Conservation (phyloP, 2,329 filamentous ascomycete species). For the Pseudogymnoascus sp. region DNA sequence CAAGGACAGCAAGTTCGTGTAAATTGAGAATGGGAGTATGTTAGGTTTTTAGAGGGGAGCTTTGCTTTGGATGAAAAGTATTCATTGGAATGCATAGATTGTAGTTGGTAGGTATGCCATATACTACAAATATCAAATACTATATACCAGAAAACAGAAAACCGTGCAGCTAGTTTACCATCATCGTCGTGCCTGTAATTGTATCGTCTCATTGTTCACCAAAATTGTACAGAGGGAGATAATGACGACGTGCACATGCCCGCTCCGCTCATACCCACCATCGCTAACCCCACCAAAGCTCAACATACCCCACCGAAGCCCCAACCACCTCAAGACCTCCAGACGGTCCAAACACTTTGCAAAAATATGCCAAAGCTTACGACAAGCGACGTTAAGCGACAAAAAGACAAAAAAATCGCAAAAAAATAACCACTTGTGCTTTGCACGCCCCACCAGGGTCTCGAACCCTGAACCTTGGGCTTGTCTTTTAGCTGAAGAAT, state of each 20-base stretch:
- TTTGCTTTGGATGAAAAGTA: neutral
- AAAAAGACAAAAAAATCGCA: neutral
- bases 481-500: slow-evolving; percentile 3
- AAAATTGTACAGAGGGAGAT: neutral
- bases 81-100: neutral
- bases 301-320: neutral
- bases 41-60: neutral
- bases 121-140: neutral
- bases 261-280: neutral
- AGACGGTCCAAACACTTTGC: no score
- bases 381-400: neutral
- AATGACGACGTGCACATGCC: neutral
- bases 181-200: neutral
- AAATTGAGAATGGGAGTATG: slow-evolving; percentile 10
- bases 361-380: neutral
- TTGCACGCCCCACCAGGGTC: slow-evolving; percentile 1
- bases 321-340: neutral
- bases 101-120: slow-evolving; percentile 4
- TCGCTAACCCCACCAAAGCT: neutral
- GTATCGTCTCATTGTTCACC: neutral
- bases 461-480: slow-evolving; percentile 7
- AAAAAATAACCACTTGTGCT: neutral
- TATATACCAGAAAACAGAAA: neutral
- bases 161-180: neutral
- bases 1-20: slow-evolving; percentile 53